Percentiles rank a stretch among this genome's conserved stretches.
phyloP scores from a whole-genome alignment of 2,329 filamentous ascomycete species.

The Pseudogymnoascus sp. region DNA sequence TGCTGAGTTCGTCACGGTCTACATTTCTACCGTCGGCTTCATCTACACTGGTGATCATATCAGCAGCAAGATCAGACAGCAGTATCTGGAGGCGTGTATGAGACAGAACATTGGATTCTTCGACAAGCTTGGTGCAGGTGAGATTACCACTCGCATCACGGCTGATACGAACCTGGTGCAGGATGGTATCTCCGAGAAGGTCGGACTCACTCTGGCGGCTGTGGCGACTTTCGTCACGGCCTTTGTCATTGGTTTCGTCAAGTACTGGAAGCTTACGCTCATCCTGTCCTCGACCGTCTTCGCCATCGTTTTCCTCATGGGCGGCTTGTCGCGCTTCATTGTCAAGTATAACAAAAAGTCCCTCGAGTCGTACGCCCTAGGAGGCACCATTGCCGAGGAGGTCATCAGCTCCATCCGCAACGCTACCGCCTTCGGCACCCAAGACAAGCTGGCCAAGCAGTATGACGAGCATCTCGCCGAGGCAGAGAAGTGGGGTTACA shows the following conservation, averaged over 20 bases:
- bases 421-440: slow-evolving; percentile 84
- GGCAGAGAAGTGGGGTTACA: slow-evolving; percentile 69
- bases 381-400: slow-evolving; percentile 86
- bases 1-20: slow-evolving; percentile 68
- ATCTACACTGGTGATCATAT: slow-evolving; percentile 81
- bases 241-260: slow-evolving; percentile 83
- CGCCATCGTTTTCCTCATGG: slow-evolving; percentile 72
- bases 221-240: slow-evolving; percentile 77
- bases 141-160: slow-evolving; percentile 90
- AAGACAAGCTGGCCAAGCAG: slow-evolving; percentile 79
- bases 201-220: slow-evolving; percentile 67
- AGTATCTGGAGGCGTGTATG: slow-evolving; percentile 77
- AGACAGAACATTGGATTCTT: slow-evolving; percentile 88
- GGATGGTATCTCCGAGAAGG: slow-evolving; percentile 87
- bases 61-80: slow-evolving; percentile 67
- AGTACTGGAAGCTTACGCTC: slow-evolving; percentile 86
- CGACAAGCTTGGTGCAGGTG: slow-evolving; percentile 85
- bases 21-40: slow-evolving; percentile 77
- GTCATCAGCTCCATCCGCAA: slow-evolving; percentile 91
- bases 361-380: slow-evolving; percentile 70
- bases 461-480: slow-evolving; percentile 69
- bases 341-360: slow-evolving; percentile 73
- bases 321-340: slow-evolving; percentile 62
- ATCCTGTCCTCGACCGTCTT: slow-evolving; percentile 78
- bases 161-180: slow-evolving; percentile 90